Evolutionary conservation across 352 stramenopile species (phyloP).

Genomic region (Phytophthora sojae): DNA sequence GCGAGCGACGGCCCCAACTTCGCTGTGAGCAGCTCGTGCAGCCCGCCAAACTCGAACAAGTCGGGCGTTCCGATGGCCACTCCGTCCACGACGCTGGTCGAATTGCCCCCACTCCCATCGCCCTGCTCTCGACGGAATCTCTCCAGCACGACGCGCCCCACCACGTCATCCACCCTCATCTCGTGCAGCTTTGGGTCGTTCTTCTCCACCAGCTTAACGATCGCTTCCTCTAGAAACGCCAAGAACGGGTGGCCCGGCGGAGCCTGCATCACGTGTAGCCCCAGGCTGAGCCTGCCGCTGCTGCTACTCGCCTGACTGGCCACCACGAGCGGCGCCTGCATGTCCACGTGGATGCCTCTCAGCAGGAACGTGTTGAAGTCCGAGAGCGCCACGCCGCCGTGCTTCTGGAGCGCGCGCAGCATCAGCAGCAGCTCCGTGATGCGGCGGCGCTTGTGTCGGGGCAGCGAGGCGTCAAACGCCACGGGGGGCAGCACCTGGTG

Average conservation of each 20-base stretch:
- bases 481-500: slow-evolving; percentile 47
- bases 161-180: slow-evolving; percentile 34
- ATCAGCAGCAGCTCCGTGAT: slow-evolving; percentile 48
- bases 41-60: slow-evolving; percentile 33
- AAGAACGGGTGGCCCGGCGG: slow-evolving; percentile 38
- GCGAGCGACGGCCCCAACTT: slow-evolving; percentile 9
- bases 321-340: slow-evolving; percentile 29
- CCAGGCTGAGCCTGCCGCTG: slow-evolving; percentile 30
- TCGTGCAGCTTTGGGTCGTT: slow-evolving; percentile 36
- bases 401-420: slow-evolving; percentile 42
- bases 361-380: slow-evolving; percentile 51
- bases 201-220: slow-evolving; percentile 30
- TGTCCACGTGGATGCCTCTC: slow-evolving; percentile 18
- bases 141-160: slow-evolving; percentile 40
- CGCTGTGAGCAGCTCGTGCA: slow-evolving; percentile 30
- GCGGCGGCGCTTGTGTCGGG: slow-evolving; percentile 32
- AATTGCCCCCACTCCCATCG: slow-evolving; percentile 1
- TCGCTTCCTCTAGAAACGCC: slow-evolving; percentile 35
- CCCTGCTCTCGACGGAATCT: slow-evolving; percentile 27
- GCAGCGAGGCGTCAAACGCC: slow-evolving; percentile 19
- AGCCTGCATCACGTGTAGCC: slow-evolving; percentile 44
- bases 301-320: slow-evolving; percentile 18
- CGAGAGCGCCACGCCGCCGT: slow-evolving; percentile 40
- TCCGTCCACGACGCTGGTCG: slow-evolving; percentile 25
- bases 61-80: slow-evolving; percentile 26